Percentiles rank a stretch among this genome's conserved stretches.
Conservation (phyloP, 352 stramenopile genomes). For the Peronosclerospora sorghi region DNA sequence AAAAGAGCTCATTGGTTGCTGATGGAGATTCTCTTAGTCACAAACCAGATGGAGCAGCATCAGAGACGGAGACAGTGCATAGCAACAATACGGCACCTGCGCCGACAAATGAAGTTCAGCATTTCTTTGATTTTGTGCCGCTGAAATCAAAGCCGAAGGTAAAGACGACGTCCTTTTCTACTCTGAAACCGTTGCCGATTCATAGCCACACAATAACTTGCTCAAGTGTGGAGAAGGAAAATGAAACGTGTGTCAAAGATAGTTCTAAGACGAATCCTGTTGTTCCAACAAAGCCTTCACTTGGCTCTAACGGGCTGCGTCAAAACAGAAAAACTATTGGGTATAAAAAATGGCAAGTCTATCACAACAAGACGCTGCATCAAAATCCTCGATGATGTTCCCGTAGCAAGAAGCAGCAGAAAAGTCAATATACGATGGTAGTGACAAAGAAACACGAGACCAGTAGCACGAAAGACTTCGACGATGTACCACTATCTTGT, state of each 20-base stretch:
- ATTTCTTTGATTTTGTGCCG: constrained; percentile 29
- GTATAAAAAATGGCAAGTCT: constrained; percentile 32
- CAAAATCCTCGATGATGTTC: constrained; percentile 26
- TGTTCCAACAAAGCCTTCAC: constrained; percentile 3
- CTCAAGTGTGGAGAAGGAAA: constrained; percentile 1
- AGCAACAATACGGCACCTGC: constrained; percentile 3
- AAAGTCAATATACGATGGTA: constrained; percentile 16
- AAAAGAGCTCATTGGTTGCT: not conserved
- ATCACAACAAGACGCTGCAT: constrained; percentile 26
- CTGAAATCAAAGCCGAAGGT: constrained; percentile 21
- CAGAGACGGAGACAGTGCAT: not conserved
- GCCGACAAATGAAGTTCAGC: constrained; percentile 15
- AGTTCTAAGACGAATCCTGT: constrained; percentile 2
- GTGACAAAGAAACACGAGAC: constrained; percentile 4
- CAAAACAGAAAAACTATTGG: constrained; percentile 17
- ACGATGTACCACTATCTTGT: constrained; percentile 14
- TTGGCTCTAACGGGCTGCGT: constrained; percentile 38
- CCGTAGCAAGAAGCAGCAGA: constrained; percentile 6
- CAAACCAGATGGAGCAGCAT: not conserved
- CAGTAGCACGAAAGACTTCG: constrained; percentile 3
- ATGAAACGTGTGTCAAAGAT: constrained; percentile 1
- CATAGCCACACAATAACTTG: constrained; percentile 16
- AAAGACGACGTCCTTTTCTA: constrained; percentile 5
- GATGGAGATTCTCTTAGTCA: not conserved
- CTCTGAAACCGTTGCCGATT: constrained; percentile 21